phyloP scores from a whole-genome alignment of 1,284 basidiomycete genomes.

The Ustilago sp. region DNA sequence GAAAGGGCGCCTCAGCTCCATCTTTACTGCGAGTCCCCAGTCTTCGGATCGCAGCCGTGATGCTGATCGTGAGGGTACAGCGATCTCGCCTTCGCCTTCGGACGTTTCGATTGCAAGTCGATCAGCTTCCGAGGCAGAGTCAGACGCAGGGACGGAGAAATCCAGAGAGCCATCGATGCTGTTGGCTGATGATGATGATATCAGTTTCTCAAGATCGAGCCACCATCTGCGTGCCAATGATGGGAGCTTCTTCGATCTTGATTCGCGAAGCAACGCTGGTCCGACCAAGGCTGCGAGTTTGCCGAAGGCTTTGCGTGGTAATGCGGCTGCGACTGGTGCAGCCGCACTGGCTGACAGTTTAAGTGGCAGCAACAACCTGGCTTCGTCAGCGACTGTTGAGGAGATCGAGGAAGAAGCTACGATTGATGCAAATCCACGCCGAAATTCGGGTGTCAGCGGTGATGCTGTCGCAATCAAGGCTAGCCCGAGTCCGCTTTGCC shows the following conservation, averaged over 20 bases:
- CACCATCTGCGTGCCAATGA: conserved; percentile 47
- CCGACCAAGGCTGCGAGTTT: conserved; percentile 23
- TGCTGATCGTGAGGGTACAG: not conserved
- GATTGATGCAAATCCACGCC: conserved; percentile 18
- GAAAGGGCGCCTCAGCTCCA: conserved; percentile 33
- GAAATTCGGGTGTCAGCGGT: not conserved
- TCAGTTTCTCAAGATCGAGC: conserved; percentile 31
- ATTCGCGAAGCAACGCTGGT: conserved; percentile 26
- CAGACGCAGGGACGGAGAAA: conserved; percentile 20
- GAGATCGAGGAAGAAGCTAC: conserved; percentile 17
- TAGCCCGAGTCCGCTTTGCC: not conserved
- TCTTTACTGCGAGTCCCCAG: conserved; percentile 41
- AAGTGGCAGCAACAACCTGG: not conserved
- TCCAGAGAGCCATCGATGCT: conserved; percentile 56
- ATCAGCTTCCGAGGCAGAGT: conserved; percentile 15
- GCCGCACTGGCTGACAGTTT: not conserved
- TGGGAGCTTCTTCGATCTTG: conserved; percentile 56
- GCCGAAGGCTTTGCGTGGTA: not conserved
- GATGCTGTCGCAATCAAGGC: conserved; percentile 4
- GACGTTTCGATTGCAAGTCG: conserved; percentile 19
- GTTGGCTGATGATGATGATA: conserved; percentile 27
- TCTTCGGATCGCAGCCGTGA: conserved; percentile 14
- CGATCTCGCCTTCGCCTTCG: conserved; percentile 24
- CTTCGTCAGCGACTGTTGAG: not conserved
- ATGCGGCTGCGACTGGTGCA: not conserved